Conservation (phyloP, 1,284 basidiomycete genomes). For the Trichosporon ovoides region DNA sequence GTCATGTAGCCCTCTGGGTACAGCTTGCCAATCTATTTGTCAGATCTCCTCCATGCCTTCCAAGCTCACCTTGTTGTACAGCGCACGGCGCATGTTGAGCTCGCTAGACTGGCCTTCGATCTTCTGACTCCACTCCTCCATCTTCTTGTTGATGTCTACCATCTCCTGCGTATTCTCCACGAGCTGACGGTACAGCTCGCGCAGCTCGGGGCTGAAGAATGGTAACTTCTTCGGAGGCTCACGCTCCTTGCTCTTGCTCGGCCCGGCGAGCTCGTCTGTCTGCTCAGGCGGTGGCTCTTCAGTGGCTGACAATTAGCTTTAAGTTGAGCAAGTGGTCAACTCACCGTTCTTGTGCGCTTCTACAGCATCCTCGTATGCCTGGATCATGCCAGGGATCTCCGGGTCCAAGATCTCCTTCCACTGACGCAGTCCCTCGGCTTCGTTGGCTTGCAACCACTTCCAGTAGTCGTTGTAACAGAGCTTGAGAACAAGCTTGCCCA, state of each 20-base stretch:
- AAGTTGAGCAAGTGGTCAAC: too few species aligned
- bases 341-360: constrained; percentile 1
- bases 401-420: constrained; percentile 24
- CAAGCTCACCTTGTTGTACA: constrained; percentile 31
- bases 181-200: constrained; percentile 40
- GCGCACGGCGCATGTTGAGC: constrained; percentile 25
- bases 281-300: constrained; percentile 12
- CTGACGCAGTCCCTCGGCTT: constrained; percentile 25
- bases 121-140: constrained; percentile 28
- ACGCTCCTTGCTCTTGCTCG: constrained; percentile 15
- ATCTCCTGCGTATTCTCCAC: constrained; percentile 37
- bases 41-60: not conserved
- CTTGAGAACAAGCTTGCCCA: constrained; percentile 42
- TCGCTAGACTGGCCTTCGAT: constrained; percentile 28
- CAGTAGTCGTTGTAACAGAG: constrained; percentile 31
- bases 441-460: constrained; percentile 31
- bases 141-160: constrained; percentile 34
- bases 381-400: constrained; percentile 14
- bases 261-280: constrained; percentile 5
- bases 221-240: constrained; percentile 30
- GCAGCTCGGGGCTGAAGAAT: constrained; percentile 33
- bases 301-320: not conserved
- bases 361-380: constrained; percentile 9
- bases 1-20: constrained; percentile 44
- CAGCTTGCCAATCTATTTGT: constrained; percentile 28